Evolutionary conservation across 1,139 yeast genomes (phyloP).

Genomic region (Yarrowia galli): DNA sequence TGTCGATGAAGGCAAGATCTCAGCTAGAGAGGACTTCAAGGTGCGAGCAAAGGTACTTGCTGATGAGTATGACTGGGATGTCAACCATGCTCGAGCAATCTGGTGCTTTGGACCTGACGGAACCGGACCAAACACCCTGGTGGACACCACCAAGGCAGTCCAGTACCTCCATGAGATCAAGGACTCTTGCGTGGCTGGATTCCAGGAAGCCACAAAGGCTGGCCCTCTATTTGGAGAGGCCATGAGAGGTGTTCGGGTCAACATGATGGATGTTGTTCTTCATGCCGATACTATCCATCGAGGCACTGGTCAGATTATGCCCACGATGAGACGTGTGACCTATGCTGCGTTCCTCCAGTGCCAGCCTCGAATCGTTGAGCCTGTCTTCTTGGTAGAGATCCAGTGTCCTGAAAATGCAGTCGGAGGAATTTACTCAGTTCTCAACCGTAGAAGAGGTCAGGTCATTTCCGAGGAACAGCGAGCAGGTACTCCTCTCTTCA

Average conservation of each 20-base stretch:
- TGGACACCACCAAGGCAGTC: conserved; percentile 99
- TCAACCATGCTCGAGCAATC: conserved; percentile 99
- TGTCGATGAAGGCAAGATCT: conserved; percentile 89
- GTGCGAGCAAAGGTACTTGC: conserved; percentile 99
- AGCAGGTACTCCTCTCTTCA: conserved; percentile 99
- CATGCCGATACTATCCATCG: conserved; percentile 99
- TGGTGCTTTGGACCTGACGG: conserved; percentile 99
- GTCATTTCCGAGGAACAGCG: conserved; percentile 98
- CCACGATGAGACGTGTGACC: conserved; percentile 99
- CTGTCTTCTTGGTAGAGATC: conserved; percentile 98
- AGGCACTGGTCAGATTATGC: conserved; percentile 99
- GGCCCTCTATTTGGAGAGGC: conserved; percentile 98
- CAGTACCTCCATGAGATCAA: conserved; percentile 99
- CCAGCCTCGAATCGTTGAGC: conserved; percentile 99
- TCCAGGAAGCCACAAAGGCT: conserved; percentile 99
- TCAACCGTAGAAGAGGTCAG: conserved; percentile 99
- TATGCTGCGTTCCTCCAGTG: conserved; percentile 98
- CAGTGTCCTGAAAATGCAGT: conserved; percentile 99
- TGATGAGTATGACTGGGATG: conserved; percentile 99
- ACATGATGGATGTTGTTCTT: conserved; percentile 98
- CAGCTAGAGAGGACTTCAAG: conserved; percentile 98
- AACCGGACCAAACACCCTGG: conserved; percentile 97
- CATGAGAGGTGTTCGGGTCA: conserved; percentile 94
- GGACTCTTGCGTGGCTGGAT: conserved; percentile 99
- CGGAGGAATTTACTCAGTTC: conserved; percentile 99